These are phyloP conservation scores for Lactarius psammicola DNA, from an alignment of 768 basidiomycete species.

Conservation along the genomic window DNA sequence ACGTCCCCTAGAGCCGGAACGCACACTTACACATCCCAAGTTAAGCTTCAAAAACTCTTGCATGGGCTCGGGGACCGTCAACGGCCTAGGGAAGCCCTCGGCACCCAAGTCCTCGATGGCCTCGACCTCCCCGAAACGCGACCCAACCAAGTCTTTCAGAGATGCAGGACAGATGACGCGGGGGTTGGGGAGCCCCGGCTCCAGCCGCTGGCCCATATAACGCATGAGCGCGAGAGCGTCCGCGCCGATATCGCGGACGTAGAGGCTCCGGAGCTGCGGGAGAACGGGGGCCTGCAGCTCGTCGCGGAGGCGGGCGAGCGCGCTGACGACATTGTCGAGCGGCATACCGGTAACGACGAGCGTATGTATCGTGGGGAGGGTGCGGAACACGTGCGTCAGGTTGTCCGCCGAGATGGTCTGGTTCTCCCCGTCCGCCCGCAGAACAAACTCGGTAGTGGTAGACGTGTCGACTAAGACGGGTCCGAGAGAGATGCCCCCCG, in stretches of 20 bases:
- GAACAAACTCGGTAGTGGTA: slow-evolving; percentile 12
- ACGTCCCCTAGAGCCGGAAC: neutral
- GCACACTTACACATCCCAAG: slow-evolving; percentile 10
- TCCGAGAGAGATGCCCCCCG: neutral
- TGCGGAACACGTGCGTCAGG: slow-evolving; percentile 11
- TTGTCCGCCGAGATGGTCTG: slow-evolving; percentile 11
- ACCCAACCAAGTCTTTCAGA: neutral
- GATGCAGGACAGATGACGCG: slow-evolving; percentile 15
- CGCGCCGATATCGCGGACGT: slow-evolving; percentile 10
- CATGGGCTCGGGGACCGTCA: slow-evolving; percentile 14
- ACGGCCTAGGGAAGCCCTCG: slow-evolving; percentile 10
- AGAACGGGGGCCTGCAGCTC: slow-evolving; percentile 3
- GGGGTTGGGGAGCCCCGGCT: slow-evolving; percentile 5
- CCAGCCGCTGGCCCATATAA: slow-evolving; percentile 15
- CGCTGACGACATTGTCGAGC: slow-evolving; percentile 13
- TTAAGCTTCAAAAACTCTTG: slow-evolving; percentile 11
- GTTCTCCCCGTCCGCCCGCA: slow-evolving; percentile 15
- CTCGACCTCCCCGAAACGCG: slow-evolving; percentile 15
- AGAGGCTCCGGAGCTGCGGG: slow-evolving; percentile 3
- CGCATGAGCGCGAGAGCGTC: slow-evolving; percentile 16
- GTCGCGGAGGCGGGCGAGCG: slow-evolving; percentile 12
- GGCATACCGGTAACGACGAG: slow-evolving; percentile 21
- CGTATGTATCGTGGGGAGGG: slow-evolving; percentile 9
- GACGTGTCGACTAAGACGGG: neutral
- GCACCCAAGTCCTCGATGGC: slow-evolving; percentile 17